Conservation (phyloP, 31 red algal genomes). For the Endocladia muricata region DNA sequence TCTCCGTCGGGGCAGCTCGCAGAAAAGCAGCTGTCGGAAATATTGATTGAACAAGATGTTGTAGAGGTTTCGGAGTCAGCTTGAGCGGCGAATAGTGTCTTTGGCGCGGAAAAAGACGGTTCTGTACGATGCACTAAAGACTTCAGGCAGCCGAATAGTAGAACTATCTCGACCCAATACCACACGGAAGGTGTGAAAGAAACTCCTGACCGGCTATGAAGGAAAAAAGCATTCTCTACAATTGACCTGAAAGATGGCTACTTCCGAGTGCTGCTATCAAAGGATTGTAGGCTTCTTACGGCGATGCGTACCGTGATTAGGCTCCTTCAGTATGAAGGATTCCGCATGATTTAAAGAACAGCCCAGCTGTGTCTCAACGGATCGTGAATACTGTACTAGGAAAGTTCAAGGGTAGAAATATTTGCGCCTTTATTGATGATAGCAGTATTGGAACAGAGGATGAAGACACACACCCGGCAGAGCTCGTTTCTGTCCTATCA, state of each 20-base stretch:
- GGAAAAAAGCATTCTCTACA: not conserved
- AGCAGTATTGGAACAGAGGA: not conserved
- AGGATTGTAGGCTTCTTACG: not conserved
- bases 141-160: slow-evolving; percentile 23
- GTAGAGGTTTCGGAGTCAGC: slow-evolving; percentile 15
- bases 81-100: slow-evolving; percentile 25
- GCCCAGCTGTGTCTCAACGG: slow-evolving; percentile 15
- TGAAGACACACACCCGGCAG: not conserved
- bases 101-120: slow-evolving; percentile 10
- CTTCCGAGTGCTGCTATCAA: not conserved
- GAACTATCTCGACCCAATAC: slow-evolving; percentile 20
- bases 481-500: not conserved
- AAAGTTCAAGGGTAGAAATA: not conserved
- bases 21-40: slow-evolving; percentile 2
- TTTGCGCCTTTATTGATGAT: slow-evolving; percentile 5
- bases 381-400: slow-evolving; percentile 3
- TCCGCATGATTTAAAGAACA: slow-evolving; percentile 31
- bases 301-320: slow-evolving; percentile 13
- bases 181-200: slow-evolving; percentile 26
- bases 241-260: not conserved
- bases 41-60: slow-evolving; percentile 3
- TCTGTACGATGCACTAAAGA: slow-evolving; percentile 1
- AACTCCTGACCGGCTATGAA: slow-evolving; percentile 17
- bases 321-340: slow-evolving; percentile 18
- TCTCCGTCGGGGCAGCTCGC: slow-evolving; percentile 19